A percentile compares a stretch with the other conserved stretches of the same genome.
Evolutionary conservation across 1,139 yeast genomes (phyloP).

Genomic region (Pneumocystis oryctolagi): DNA sequence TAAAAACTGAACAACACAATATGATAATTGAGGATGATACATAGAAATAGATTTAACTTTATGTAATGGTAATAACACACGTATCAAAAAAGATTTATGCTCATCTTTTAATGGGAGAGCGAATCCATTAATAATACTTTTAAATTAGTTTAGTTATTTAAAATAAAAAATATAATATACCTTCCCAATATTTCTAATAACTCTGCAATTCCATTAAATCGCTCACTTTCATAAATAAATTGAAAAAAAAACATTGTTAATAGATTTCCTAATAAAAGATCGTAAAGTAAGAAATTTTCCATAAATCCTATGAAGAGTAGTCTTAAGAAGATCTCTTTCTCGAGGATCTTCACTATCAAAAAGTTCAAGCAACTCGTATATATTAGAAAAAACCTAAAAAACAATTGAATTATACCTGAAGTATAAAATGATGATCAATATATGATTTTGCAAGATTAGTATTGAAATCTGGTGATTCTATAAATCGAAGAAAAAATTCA

Average conservation of each 20-base stretch:
- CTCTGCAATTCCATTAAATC: conserved; percentile 94
- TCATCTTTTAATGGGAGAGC: conserved; percentile 95
- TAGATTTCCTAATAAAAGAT: conserved; percentile 80
- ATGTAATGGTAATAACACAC: conserved; percentile 86
- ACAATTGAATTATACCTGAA: conserved; percentile 18
- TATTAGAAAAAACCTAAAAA: neutral
- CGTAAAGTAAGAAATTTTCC: conserved; percentile 87
- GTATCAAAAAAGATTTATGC: conserved; percentile 75
- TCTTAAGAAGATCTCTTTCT: conserved; percentile 87
- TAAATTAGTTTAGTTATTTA: neutral
- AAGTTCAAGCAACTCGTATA: conserved; percentile 50
- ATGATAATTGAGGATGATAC: conserved; percentile 92
- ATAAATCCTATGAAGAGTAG: conserved; percentile 86
- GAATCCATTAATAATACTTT: conserved; percentile 75
- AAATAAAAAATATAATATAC: neutral
- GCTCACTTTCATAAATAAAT: conserved; percentile 86
- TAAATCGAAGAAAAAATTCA: conserved; percentile 81
- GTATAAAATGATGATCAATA: conserved; percentile 80
- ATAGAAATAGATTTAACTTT: conserved; percentile 75
- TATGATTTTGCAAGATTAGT: conserved; percentile 86
- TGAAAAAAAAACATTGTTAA: conserved; percentile 83
- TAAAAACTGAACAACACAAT: conserved; percentile 89
- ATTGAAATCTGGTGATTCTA: conserved; percentile 88
- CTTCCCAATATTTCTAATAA: conserved; percentile 87
- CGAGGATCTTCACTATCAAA: conserved; percentile 95